These are phyloP conservation scores for Apiotrichum laibachii DNA, from an alignment of 1,284 basidiomycete species.

Conservation along the genomic window DNA sequence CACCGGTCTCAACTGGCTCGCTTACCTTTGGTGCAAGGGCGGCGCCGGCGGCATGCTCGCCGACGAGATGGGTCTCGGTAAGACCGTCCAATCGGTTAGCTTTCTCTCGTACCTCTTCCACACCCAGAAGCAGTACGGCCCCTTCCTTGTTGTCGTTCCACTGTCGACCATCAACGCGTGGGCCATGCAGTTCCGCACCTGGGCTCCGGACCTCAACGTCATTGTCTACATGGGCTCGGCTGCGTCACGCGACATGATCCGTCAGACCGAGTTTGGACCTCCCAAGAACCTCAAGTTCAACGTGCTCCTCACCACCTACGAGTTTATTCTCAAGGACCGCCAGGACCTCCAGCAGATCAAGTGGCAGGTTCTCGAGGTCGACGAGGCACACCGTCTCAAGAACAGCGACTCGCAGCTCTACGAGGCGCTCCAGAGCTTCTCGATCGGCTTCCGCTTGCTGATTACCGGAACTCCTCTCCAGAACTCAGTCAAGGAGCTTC, in stretches of 20 bases:
- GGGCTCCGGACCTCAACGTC: conserved; percentile 96
- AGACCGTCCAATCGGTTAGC: conserved; percentile 93
- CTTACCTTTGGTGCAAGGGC: conserved; percentile 90
- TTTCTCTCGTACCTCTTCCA: conserved; percentile 97
- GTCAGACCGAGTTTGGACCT: conserved; percentile 86
- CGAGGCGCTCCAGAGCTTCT: conserved; percentile 86
- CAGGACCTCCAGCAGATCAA: conserved; percentile 89
- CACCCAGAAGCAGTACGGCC: conserved; percentile 88
- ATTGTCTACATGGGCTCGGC: conserved; percentile 95
- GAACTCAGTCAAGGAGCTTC: conserved; percentile 97
- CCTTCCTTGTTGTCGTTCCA: conserved; percentile 96
- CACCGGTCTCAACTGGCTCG: conserved; percentile 96
- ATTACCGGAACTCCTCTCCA: conserved; percentile 98
- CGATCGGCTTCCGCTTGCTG: conserved; percentile 84
- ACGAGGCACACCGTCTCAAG: conserved; percentile 98
- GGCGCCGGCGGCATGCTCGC: conserved; percentile 92
- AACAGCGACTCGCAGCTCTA: conserved; percentile 97
- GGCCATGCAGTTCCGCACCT: conserved; percentile 91
- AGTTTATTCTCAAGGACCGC: conserved; percentile 87
- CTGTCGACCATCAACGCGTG: conserved; percentile 97
- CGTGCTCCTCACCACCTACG: conserved; percentile 95
- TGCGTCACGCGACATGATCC: conserved; percentile 81
- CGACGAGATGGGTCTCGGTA: conserved; percentile 99
- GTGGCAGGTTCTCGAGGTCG: conserved; percentile 95
- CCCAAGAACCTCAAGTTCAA: conserved; percentile 86